Evolutionary conservation across 116 monocot genomes (phyloP).

Genomic region (Papilionanthe hybrid): DNA sequence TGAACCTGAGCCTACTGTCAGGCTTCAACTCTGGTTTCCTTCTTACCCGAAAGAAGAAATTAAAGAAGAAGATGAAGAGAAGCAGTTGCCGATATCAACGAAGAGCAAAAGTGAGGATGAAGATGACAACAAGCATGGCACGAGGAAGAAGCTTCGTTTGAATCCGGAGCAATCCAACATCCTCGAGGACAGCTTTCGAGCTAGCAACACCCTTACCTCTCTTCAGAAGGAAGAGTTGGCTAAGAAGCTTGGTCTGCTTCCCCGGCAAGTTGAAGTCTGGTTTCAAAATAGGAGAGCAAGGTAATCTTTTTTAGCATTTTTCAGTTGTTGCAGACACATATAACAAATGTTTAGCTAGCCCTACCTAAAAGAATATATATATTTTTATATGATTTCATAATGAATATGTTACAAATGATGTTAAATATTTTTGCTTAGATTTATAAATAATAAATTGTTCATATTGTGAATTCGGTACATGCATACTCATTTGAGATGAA

Average conservation of each 20-base stretch:
- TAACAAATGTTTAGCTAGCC: no score
- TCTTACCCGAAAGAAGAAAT: not conserved
- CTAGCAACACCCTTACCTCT: constrained; percentile 15
- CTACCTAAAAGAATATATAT: no score
- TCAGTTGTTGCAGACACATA: no score
- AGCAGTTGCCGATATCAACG: not conserved
- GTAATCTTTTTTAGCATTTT: not conserved
- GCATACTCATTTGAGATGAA: no score
- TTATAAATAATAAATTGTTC: no score
- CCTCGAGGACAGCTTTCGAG: constrained; percentile 22
- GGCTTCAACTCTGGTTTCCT: constrained; percentile 16
- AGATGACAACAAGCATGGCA: not conserved
- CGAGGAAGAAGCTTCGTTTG: constrained; percentile 29
- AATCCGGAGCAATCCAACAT: constrained; percentile 15
- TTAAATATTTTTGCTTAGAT: no score
- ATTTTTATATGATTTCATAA: no score
- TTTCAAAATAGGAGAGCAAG: constrained; percentile 17
- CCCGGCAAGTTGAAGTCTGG: constrained; percentile 32
- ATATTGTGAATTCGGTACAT: no score
- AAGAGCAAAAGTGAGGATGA: not conserved
- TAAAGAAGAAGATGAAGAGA: constrained; percentile 2
- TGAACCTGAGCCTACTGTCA: not conserved
- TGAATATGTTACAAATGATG: no score
- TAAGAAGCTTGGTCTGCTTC: constrained; percentile 7
- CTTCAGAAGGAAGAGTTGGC: constrained; percentile 26